Evolutionary conservation across 2,329 filamentous ascomycete species (phyloP).

Genomic region (Aureobasidium sp.): DNA sequence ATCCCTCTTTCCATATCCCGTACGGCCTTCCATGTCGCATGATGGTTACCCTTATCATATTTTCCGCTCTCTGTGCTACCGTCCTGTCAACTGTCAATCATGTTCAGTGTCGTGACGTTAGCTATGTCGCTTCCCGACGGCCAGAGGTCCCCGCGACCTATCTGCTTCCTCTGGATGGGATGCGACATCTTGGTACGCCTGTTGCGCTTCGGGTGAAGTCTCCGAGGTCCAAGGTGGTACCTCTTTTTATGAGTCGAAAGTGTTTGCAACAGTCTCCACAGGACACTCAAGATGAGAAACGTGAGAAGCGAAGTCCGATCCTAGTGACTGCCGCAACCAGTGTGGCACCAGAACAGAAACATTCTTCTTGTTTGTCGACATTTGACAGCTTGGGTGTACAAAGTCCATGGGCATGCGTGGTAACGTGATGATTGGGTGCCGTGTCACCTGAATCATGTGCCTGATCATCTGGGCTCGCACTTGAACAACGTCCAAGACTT

Average conservation of each 20-base stretch:
- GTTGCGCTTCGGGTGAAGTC: background rate
- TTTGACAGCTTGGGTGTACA: slow-evolving; percentile 1
- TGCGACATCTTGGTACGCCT: background rate
- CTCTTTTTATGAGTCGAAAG: background rate
- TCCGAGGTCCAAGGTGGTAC: background rate
- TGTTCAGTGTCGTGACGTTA: background rate
- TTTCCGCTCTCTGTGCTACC: background rate
- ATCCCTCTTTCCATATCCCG: background rate
- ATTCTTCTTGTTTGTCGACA: background rate
- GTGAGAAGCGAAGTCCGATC: background rate
- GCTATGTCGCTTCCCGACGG: background rate
- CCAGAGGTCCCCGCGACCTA: background rate
- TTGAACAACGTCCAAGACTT: background rate
- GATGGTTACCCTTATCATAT: background rate
- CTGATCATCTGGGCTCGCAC: background rate
- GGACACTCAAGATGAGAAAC: background rate
- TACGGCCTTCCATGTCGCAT: background rate
- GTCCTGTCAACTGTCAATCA: slow-evolving; percentile 2
- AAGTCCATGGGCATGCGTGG: background rate
- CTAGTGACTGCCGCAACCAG: no score
- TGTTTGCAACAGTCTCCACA: background rate
- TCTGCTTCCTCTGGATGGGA: background rate
- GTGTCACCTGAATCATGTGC: background rate
- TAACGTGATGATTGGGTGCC: background rate
- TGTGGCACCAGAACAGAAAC: background rate